Base-by-base conservation (phyloP, 2,329 filamentous ascomycete genomes). In the Neobulgaria alba region DNA sequence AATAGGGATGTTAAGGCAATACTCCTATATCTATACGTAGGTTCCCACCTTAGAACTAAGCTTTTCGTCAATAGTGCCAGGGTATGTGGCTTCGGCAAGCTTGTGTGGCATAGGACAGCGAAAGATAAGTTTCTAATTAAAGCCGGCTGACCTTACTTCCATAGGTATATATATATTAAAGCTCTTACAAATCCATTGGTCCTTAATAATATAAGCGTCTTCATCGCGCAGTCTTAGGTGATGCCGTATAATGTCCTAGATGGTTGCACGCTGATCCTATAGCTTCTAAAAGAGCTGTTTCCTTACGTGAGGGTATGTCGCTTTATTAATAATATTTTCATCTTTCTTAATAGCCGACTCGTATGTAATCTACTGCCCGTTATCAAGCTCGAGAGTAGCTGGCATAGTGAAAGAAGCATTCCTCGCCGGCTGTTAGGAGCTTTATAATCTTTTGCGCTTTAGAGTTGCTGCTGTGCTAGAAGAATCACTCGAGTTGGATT, bases 141-240 rank as follows among this genome's bases (percentile, higher is more conserved):
- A 43, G 41, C 36, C n/a, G 33, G 45, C 40, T 16, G 50, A 57
- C 23, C 39, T 38, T 42, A 60, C 53, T 36, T 57, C 48, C 15
- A 63, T 44, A 34, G 52, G 52, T 35, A 64, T 52, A 45, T 57
- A 64, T 19, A 62, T 41, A 47, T 64, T 63, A 46, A 63, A 63
- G 50, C 50, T 52, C 10, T 60, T 58, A 33, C 52, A 45, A 31
- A 61, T 56, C 59, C 57, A 63, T 46, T 50, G 36, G 10, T 51
- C 32, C 37, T 38, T 45, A n/a, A n/a, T n/a, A n/a, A n/a, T n/a
- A n/a, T n/a, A n/a, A n/a, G n/a, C n/a, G n/a, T n/a, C n/a, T n/a
- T n/a, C n/a, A n/a, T n/a, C n/a, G n/a, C n/a, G n/a, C n/a, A n/a
- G n/a, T n/a, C 43, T 41, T 4, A 60, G 46, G 44, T 60, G 54